These are phyloP conservation scores for Colletotrichum agaves DNA, from an alignment of 2,329 filamentous ascomycete genomes.

Conservation along the genomic window DNA sequence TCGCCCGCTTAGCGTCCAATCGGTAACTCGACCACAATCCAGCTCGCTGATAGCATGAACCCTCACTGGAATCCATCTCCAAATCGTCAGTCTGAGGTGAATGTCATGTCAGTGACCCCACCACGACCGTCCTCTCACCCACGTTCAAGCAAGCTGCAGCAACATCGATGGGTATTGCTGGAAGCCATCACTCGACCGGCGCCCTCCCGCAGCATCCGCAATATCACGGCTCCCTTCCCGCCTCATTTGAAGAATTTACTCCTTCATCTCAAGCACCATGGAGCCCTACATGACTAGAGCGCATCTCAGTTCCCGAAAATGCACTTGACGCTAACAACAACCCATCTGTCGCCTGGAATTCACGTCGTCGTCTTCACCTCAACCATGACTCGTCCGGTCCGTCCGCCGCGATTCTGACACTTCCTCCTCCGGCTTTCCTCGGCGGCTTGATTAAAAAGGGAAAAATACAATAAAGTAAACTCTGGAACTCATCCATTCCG, in stretches of 20 bases:
- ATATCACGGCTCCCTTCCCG: neutral
- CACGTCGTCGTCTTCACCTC: neutral
- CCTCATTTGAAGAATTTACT: neutral
- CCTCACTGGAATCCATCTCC: neutral
- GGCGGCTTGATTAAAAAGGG: constrained; percentile 1
- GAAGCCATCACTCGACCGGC: neutral
- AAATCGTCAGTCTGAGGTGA: neutral
- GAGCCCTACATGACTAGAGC: neutral
- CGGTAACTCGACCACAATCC: neutral
- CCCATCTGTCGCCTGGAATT: neutral
- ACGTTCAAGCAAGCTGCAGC: neutral
- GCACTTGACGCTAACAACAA: neutral
- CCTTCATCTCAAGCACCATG: neutral
- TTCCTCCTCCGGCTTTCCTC: constrained; percentile 11
- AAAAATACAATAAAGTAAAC: constrained; percentile 16
- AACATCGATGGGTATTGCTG: neutral
- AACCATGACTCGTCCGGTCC: constrained; percentile 31
- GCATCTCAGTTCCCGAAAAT: neutral
- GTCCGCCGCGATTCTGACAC: constrained; percentile 21
- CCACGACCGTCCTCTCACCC: neutral
- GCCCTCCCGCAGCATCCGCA: neutral
- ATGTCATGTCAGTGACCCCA: neutral
- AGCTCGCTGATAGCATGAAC: constrained; percentile 15
- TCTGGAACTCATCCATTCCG: constrained; percentile 1
- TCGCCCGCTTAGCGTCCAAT: constrained; percentile 8